A percentile compares a stretch with the other conserved stretches of the same genome.
These are phyloP conservation scores for Neopestalotiopsis sp. DNA, from an alignment of 2,329 filamentous ascomycete species.

Conservation along the genomic window DNA sequence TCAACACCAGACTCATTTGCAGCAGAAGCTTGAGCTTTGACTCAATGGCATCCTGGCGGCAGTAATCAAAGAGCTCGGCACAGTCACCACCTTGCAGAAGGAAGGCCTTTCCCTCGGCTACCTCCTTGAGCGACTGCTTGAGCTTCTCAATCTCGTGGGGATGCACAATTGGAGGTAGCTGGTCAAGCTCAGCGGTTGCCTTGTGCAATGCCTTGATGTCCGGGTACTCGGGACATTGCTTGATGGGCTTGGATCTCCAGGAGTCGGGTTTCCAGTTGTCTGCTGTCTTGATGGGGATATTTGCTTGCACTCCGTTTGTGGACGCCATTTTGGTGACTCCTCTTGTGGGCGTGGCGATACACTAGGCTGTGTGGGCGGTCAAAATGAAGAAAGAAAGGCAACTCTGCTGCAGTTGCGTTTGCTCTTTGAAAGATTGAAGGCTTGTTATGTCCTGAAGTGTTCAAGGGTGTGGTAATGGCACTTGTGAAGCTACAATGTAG, in stretches of 20 bases:
- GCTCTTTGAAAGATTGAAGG: not conserved
- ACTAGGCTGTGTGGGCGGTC: not conserved
- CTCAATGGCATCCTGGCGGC: slow-evolving; percentile 85
- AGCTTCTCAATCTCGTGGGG: slow-evolving; percentile 81
- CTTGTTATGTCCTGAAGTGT: not conserved
- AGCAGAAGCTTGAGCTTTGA: slow-evolving; percentile 95
- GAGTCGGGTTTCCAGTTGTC: slow-evolving; percentile 65
- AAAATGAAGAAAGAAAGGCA: too few species aligned
- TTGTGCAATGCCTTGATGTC: slow-evolving; percentile 63
- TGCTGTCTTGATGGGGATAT: slow-evolving; percentile 1
- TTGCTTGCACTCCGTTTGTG: not conserved
- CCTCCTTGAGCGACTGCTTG: slow-evolving; percentile 79
- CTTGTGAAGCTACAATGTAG: not conserved
- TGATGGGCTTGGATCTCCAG: slow-evolving; percentile 80
- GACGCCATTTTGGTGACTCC: not conserved
- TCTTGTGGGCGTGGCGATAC: not conserved
- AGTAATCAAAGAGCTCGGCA: slow-evolving; percentile 97
- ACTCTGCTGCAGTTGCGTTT: not conserved
- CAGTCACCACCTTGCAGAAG: slow-evolving; percentile 96
- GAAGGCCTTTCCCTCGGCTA: slow-evolving; percentile 89
- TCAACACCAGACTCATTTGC: slow-evolving; percentile 95
- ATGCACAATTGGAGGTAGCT: slow-evolving; percentile 79
- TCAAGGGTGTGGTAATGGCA: not conserved
- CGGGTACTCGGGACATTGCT: slow-evolving; percentile 74
- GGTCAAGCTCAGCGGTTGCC: slow-evolving; percentile 67